A percentile compares a stretch with the other conserved stretches of the same genome.
These are phyloP conservation scores for Zizania latifolia DNA, from an alignment of 176 grass and related monocot genomes.

Conservation along the genomic window DNA sequence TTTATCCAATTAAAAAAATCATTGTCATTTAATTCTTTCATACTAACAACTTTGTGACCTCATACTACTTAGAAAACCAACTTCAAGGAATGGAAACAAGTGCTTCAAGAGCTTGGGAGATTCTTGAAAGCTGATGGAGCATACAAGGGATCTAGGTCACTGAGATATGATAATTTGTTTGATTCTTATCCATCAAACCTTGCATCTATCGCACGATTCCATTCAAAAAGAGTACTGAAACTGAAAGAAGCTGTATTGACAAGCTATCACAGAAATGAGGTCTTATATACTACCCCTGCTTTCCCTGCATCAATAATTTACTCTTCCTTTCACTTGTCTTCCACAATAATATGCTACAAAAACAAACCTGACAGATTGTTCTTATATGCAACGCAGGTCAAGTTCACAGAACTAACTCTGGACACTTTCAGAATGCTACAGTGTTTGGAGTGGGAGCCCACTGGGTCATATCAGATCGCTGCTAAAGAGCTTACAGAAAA, in stretches of 20 bases:
- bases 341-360: neutral
- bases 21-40: conserved; percentile 11
- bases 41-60: neutral
- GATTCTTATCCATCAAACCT: conserved; percentile 80
- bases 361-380: neutral
- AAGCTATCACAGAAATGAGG: conserved; percentile 86
- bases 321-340: neutral
- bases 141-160: conserved; percentile 62
- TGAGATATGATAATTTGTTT: conserved; percentile 72
- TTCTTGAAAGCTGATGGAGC: conserved; percentile 84
- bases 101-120: conserved; percentile 71
- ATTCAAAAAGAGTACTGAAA: conserved; percentile 73
- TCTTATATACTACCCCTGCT: conserved; percentile 12
- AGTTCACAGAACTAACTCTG: conserved; percentile 89
- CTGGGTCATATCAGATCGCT: conserved; percentile 69
- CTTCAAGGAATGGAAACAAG: conserved; percentile 98
- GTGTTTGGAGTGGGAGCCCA: conserved; percentile 93
- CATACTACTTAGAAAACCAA: conserved; percentile 58
- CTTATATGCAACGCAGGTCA: conserved; percentile 50
- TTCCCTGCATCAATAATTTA: neutral
- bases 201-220: conserved; percentile 64
- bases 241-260: conserved; percentile 86
- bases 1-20: neutral
- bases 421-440: conserved; percentile 95
- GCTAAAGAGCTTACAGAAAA: conserved; percentile 87